phyloP scores from a whole-genome alignment of 441 rosid species.

The Jatropha multifida region DNA sequence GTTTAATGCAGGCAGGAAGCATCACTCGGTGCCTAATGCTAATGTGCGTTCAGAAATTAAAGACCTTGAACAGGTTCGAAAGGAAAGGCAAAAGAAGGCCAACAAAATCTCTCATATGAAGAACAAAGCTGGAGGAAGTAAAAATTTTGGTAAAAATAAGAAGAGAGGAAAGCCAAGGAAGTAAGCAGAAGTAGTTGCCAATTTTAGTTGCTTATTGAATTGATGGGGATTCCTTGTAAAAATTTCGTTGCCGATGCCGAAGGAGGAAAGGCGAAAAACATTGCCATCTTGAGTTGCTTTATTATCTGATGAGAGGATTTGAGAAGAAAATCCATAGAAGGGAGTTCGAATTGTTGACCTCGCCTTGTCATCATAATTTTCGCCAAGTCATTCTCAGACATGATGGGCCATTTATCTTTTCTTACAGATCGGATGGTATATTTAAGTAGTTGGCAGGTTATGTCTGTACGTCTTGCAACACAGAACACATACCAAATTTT shows the following conservation, averaged over 20 bases:
- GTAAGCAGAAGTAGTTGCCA: not conserved
- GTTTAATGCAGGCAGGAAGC: constrained; percentile 47
- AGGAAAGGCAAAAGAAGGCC: constrained; percentile 83
- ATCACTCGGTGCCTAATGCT: constrained; percentile 59
- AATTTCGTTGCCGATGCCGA: not conserved
- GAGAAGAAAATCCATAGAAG: not conserved
- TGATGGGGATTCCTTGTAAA: not conserved
- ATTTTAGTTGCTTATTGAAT: not conserved
- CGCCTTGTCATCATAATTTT: no score
- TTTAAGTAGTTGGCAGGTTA: no score
- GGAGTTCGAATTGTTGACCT: no score
- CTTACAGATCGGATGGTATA: no score
- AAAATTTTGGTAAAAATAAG: constrained; percentile 42
- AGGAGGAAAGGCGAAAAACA: not conserved
- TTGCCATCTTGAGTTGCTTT: not conserved
- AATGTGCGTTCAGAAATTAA: constrained; percentile 82
- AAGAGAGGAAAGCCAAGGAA: constrained; percentile 44
- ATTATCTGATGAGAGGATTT: not conserved
- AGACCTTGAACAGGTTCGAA: constrained; percentile 85
- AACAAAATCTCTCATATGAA: constrained; percentile 52
- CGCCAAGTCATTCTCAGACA: no score
- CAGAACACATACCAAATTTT: no score
- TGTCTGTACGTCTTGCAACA: no score
- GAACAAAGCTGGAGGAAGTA: constrained; percentile 52
- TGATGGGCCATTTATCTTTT: no score